Percentiles rank a stretch among this genome's conserved stretches.
phyloP scores from a whole-genome alignment of 2,329 filamentous ascomycete species.

The Cercospora canescens region DNA sequence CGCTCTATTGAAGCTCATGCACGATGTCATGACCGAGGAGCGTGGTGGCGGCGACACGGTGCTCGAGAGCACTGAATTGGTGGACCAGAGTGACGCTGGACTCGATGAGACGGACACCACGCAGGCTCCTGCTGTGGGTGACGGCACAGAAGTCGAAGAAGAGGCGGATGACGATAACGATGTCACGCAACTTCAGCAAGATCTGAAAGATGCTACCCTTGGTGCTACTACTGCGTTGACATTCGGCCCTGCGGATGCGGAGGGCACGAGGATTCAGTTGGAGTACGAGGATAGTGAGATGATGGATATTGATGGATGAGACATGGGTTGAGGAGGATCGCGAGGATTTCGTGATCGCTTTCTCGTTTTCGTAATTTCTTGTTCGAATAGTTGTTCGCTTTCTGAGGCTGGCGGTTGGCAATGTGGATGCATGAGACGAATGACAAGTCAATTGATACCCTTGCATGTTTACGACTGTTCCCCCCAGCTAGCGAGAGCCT shows the following conservation, averaged over 20 bases:
- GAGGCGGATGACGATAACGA: constrained; percentile 26
- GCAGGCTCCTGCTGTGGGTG: constrained; percentile 1
- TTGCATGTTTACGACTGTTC: background rate
- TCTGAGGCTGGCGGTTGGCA: background rate
- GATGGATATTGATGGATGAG: constrained; percentile 27
- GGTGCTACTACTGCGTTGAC: constrained; percentile 27
- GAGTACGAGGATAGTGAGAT: constrained; percentile 28
- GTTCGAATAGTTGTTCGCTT: background rate
- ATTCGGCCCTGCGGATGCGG: constrained; percentile 36
- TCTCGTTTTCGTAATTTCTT: background rate
- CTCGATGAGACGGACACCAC: constrained; percentile 18
- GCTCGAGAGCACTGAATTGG: constrained; percentile 28
- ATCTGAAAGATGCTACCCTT: constrained; percentile 30
- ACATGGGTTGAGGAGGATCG: background rate
- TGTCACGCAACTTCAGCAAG: constrained; percentile 28
- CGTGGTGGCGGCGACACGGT: constrained; percentile 35
- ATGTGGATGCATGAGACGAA: background rate
- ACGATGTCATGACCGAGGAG: constrained; percentile 39
- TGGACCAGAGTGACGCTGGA: constrained; percentile 14
- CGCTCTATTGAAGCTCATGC: constrained; percentile 55
- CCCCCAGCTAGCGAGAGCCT: background rate
- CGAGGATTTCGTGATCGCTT: background rate
- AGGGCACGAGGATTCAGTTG: constrained; percentile 36
- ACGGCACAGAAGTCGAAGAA: constrained; percentile 15
- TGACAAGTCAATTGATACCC: background rate